Percentiles rank a stretch among this genome's conserved stretches.
Conservation (phyloP, 805 yeast species). For the Blastobotrys mokoenaii region DNA sequence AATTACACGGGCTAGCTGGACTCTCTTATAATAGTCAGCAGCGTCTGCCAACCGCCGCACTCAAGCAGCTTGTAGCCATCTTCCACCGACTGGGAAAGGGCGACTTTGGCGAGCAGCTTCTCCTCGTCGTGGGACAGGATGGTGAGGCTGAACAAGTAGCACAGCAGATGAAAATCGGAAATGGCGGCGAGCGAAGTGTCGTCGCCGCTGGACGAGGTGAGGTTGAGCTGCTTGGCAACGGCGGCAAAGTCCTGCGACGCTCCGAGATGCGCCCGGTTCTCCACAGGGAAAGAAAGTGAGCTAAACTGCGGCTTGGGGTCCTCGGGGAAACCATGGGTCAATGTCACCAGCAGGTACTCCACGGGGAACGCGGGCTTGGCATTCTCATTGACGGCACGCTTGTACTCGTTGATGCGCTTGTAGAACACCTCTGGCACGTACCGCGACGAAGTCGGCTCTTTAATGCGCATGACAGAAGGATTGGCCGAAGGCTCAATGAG, state of each 20-base stretch:
- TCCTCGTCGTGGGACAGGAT: conserved; percentile 53
- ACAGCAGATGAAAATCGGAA: conserved; percentile 72
- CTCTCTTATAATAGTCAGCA: conserved; percentile 43
- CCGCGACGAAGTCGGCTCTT: conserved; percentile 59
- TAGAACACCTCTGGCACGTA: conserved; percentile 94
- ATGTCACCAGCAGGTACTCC: conserved; percentile 77
- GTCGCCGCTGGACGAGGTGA: conserved; percentile 15
- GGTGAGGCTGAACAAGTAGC: conserved; percentile 47
- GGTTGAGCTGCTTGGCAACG: conserved; percentile 43
- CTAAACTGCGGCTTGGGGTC: conserved; percentile 44
- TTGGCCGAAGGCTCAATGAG: conserved; percentile 81
- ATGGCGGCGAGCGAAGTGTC: conserved; percentile 30
- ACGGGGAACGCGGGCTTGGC: conserved; percentile 91
- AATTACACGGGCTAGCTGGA: conserved; percentile 6
- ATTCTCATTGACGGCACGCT: conserved; percentile 73
- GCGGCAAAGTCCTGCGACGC: conserved; percentile 57
- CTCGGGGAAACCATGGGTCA: conserved; percentile 89
- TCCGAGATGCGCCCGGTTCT: conserved; percentile 70
- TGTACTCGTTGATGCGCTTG: conserved; percentile 79
- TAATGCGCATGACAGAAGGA: conserved; percentile 78
- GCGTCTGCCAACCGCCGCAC: conserved; percentile 76
- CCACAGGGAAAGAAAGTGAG: conserved; percentile 53
- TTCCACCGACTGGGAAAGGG: conserved; percentile 34
- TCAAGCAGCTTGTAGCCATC: conserved; percentile 47
- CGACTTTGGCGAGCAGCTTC: conserved; percentile 40